Conservation (phyloP, 805 yeast genomes). For the Cephaloascus fragrans region DNA sequence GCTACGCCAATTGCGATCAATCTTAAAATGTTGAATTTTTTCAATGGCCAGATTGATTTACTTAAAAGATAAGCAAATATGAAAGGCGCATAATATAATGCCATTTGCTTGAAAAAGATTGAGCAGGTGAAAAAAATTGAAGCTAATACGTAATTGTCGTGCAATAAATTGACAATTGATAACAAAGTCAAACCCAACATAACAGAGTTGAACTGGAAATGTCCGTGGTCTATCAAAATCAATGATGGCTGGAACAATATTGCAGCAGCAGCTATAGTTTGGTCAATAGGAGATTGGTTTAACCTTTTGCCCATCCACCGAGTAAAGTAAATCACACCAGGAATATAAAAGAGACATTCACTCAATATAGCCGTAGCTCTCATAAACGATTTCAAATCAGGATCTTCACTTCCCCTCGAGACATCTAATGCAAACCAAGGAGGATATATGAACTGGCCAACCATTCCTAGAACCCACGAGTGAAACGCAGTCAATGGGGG, state of each 20-base stretch:
- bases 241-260: slow-evolving; percentile 81
- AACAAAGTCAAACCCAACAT: slow-evolving; percentile 82
- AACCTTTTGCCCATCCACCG: slow-evolving; percentile 57
- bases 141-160: slow-evolving; percentile 56
- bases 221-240: slow-evolving; percentile 89
- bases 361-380: slow-evolving; percentile 68
- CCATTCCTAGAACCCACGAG: slow-evolving; percentile 65
- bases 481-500: slow-evolving; percentile 97
- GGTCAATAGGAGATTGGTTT: slow-evolving; percentile 57
- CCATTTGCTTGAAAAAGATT: slow-evolving; percentile 89
- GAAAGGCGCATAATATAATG: slow-evolving; percentile 84
- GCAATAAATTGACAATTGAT: slow-evolving; percentile 55
- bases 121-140: slow-evolving; percentile 72
- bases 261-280: slow-evolving; percentile 65
- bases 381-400: slow-evolving; percentile 73
- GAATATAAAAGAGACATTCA: slow-evolving; percentile 66
- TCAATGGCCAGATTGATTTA: slow-evolving; percentile 20
- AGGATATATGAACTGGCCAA: slow-evolving; percentile 57
- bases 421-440: slow-evolving; percentile 66
- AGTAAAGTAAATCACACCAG: slow-evolving; percentile 67
- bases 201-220: slow-evolving; percentile 89
- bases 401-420: slow-evolving; percentile 70
- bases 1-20: slow-evolving; percentile 55
- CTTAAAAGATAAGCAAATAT: slow-evolving; percentile 76
- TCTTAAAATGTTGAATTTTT: slow-evolving; percentile 42